Percentiles rank a stretch among this genome's conserved stretches.
These are phyloP conservation scores for Pseudogymnoascus sp. DNA, from an alignment of 2,329 filamentous ascomycete genomes.

Conservation along the genomic window DNA sequence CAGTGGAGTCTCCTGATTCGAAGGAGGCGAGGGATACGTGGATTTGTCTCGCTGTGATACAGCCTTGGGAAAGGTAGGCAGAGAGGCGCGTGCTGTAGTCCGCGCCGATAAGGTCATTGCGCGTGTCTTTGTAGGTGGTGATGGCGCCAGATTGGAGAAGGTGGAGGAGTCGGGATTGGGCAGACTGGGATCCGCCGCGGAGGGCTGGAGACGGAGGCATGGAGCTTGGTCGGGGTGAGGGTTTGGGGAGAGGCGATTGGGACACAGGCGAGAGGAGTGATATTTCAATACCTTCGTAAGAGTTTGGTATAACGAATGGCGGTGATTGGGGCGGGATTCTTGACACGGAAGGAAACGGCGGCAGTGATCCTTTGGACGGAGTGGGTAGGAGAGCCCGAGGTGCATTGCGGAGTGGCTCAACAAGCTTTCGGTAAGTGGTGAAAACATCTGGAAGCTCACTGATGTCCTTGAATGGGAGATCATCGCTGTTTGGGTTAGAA, in stretches of 20 bases:
- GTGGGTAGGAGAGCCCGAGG: conserved; percentile 50
- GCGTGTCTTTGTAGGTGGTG: conserved; percentile 58
- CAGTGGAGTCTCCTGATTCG: conserved; percentile 49
- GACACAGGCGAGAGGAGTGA: conserved; percentile 51
- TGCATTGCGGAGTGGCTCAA: conserved; percentile 60
- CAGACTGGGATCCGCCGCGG: conserved; percentile 56
- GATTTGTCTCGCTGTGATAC: conserved; percentile 63
- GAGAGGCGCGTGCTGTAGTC: conserved; percentile 73
- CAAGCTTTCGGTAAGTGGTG: conserved; percentile 63
- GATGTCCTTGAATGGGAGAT: conserved; percentile 50
- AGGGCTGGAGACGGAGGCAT: conserved; percentile 57
- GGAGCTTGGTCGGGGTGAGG: conserved; percentile 44
- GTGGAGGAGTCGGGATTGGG: conserved; percentile 48
- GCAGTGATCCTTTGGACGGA: conserved; percentile 45
- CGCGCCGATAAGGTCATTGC: conserved; percentile 61
- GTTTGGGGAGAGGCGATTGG: conserved; percentile 38
- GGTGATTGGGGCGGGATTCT: conserved; percentile 48
- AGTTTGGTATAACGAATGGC: conserved; percentile 57
- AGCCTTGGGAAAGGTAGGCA: conserved; percentile 63
- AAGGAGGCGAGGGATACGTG: conserved; percentile 60
- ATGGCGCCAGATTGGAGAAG: conserved; percentile 54
- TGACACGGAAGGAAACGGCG: conserved; percentile 42
- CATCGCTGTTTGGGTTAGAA: conserved; percentile 42
- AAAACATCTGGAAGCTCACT: conserved; percentile 61
- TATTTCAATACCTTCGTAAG: conserved; percentile 43